phyloP scores from a whole-genome alignment of 371 early-diverging fungal genomes.

The Zychaea mexicana region DNA sequence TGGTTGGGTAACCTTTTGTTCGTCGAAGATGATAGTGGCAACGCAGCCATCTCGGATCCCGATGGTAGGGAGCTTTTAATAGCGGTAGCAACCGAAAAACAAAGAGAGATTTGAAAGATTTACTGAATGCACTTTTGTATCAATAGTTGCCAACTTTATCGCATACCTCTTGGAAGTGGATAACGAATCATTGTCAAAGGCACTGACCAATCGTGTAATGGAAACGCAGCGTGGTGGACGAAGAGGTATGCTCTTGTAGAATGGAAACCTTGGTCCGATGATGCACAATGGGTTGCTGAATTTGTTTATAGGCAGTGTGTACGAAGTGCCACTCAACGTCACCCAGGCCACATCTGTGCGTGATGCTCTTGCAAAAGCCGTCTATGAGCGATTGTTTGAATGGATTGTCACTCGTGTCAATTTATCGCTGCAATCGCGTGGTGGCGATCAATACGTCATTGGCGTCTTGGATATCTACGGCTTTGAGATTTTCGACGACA shows the following conservation, averaged over 20 bases:
- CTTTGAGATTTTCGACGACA: slow-evolving; percentile 95
- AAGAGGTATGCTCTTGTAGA: slow-evolving; percentile 47
- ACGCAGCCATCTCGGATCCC: slow-evolving; percentile 63
- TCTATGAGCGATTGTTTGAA: slow-evolving; percentile 86
- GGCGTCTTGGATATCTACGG: slow-evolving; percentile 98
- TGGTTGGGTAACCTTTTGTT: slow-evolving; percentile 86
- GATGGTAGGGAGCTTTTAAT: slow-evolving; percentile 53
- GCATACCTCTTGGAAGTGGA: slow-evolving; percentile 79
- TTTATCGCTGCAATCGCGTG: slow-evolving; percentile 68
- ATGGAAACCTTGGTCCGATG: neutral
- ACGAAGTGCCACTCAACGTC: slow-evolving; percentile 81
- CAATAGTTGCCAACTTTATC: slow-evolving; percentile 69
- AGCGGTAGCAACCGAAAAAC: no score
- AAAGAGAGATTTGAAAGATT: neutral
- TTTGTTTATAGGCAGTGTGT: slow-evolving; percentile 50
- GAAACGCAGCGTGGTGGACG: slow-evolving; percentile 84
- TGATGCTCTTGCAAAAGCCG: slow-evolving; percentile 85
- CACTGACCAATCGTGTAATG: slow-evolving; percentile 71
- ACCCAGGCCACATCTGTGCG: slow-evolving; percentile 81
- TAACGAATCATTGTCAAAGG: slow-evolving; percentile 62
- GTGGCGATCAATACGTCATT: slow-evolving; percentile 72
- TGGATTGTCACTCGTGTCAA: slow-evolving; percentile 91
- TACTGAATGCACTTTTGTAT: neutral
- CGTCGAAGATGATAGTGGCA: slow-evolving; percentile 67
- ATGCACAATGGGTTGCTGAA: neutral